Evolutionary conservation across 495 filamentous ascomycete genomes (phyloP).

Genomic region (Penicillium odoratum): DNA sequence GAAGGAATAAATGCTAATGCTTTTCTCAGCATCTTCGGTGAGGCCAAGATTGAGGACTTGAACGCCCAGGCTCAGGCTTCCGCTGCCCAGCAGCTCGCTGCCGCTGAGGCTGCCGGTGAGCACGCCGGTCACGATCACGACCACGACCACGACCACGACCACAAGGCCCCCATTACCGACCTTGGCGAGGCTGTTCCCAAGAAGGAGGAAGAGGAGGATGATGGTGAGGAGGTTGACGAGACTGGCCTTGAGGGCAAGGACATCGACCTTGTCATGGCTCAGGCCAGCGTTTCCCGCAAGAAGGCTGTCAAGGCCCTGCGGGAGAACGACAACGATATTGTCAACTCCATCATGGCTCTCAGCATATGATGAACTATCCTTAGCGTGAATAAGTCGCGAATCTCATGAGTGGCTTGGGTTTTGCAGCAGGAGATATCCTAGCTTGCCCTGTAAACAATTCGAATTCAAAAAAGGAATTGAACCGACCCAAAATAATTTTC

Average conservation of each 20-base stretch:
- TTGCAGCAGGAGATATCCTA: constrained; percentile 28
- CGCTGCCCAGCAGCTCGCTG: constrained; percentile 87
- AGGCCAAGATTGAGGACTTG: constrained; percentile 99
- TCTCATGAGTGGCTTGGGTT: constrained; percentile 36
- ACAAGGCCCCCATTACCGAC: constrained; percentile 57
- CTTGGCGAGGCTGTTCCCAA: constrained; percentile 74
- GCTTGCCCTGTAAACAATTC: constrained; percentile 42
- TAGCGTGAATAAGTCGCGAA: constrained; percentile 12
- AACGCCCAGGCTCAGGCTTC: constrained; percentile 95
- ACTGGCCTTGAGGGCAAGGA: constrained; percentile 95
- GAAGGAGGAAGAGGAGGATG: constrained; percentile 89
- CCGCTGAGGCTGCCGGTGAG: constrained; percentile 76
- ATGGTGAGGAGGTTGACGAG: constrained; percentile 94
- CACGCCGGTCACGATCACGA: constrained; percentile 72
- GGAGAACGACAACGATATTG: constrained; percentile 99
- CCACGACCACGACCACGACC: constrained; percentile 64
- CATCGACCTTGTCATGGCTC: constrained; percentile 98
- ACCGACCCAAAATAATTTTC: constrained; percentile 17
- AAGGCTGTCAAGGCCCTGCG: constrained; percentile 98
- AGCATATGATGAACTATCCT: constrained; percentile 68
- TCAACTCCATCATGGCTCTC: constrained; percentile 99
- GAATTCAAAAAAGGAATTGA: constrained; percentile 39
- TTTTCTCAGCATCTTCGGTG: constrained; percentile 85
- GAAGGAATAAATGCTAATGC: constrained; percentile 20
- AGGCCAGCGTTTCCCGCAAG: constrained; percentile 93